Percentiles rank a stretch among this genome's conserved stretches.
phyloP scores from a whole-genome alignment of 208 protist species.

The Trypanosoma rangeli region DNA sequence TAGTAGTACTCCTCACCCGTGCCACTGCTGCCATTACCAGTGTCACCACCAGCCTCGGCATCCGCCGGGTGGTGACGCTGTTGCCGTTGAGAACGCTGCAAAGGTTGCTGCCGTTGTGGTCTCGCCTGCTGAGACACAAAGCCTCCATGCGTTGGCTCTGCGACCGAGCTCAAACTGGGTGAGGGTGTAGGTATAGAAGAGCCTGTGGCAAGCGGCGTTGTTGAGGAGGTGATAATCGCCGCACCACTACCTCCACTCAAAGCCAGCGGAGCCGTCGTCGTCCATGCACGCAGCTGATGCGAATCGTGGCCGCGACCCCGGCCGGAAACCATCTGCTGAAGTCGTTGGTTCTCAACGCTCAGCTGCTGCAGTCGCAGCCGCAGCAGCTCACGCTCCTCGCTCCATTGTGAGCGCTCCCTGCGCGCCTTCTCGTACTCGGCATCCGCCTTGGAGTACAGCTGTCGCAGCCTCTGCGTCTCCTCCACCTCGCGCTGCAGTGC shows the following conservation, averaged over 20 bases:
- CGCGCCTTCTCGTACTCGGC: constrained; percentile 28
- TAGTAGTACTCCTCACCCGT: constrained; percentile 5
- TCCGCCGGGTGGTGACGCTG: background rate
- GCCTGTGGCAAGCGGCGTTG: background rate
- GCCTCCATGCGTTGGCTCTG: background rate
- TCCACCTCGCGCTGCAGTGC: constrained; percentile 12
- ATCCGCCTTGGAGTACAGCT: constrained; percentile 43
- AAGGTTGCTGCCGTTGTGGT: background rate
- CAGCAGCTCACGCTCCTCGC: constrained; percentile 59
- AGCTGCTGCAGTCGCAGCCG: constrained; percentile 59
- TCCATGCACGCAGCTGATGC: background rate
- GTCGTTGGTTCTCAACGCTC: constrained; percentile 63
- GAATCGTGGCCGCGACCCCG: constrained; percentile 13
- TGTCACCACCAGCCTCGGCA: constrained; percentile 1
- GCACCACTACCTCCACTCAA: background rate
- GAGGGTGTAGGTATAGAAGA: constrained; percentile 21
- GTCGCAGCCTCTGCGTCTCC: constrained; percentile 33
- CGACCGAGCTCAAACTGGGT: constrained; percentile 4
- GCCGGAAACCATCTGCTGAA: constrained; percentile 40
- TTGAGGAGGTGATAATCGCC: background rate
- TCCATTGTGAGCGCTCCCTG: constrained; percentile 38
- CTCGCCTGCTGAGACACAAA: background rate
- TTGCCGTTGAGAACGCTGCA: background rate
- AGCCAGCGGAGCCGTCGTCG: background rate
- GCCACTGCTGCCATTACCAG: background rate